Evolutionary conservation across 2,329 filamentous ascomycete species (phyloP).

Genomic region (Exophiala aquamarina): DNA sequence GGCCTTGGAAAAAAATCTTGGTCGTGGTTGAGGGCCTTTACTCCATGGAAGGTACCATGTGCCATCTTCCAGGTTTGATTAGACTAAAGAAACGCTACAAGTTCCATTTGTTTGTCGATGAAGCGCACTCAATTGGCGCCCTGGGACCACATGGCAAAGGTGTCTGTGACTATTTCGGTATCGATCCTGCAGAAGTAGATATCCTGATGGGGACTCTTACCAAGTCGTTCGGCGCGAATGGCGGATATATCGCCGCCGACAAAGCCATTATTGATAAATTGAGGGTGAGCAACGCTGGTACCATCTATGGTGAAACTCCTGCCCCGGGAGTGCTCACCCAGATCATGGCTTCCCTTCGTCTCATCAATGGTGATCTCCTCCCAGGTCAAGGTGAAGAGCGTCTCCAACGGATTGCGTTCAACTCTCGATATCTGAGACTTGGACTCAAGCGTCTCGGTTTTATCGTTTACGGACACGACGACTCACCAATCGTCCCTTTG

Average conservation of each 20-base stretch:
- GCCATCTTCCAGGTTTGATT: constrained; percentile 88
- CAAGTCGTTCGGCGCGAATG: constrained; percentile 97
- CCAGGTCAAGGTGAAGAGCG: constrained; percentile 95
- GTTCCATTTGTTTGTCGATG: constrained; percentile 92
- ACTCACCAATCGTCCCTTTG: constrained; percentile 93
- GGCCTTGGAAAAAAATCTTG: constrained; percentile 98
- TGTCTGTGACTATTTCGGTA: constrained; percentile 95
- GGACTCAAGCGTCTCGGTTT: constrained; percentile 95
- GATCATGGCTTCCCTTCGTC: constrained; percentile 79
- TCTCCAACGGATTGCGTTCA: constrained; percentile 93
- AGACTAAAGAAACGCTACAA: constrained; percentile 93
- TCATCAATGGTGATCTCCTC: constrained; percentile 83
- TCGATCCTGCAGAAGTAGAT: constrained; percentile 84
- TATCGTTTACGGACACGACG: constrained; percentile 96
- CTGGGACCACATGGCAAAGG: constrained; percentile 84
- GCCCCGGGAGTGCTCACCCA: constrained; percentile 86
- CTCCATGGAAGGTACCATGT: constrained; percentile 99
- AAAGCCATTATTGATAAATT: constrained; percentile 93
- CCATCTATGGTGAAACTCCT: constrained; percentile 83
- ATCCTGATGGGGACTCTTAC: constrained; percentile 98
- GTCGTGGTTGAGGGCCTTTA: constrained; percentile 96
- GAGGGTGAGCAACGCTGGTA: constrained; percentile 78
- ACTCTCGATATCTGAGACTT: constrained; percentile 95
- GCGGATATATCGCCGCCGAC: constrained; percentile 88
- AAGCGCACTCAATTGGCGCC: constrained; percentile 93